Evolutionary conservation across 257 asterid genomes (phyloP).

Genomic region (Przewalskia tangutica): DNA sequence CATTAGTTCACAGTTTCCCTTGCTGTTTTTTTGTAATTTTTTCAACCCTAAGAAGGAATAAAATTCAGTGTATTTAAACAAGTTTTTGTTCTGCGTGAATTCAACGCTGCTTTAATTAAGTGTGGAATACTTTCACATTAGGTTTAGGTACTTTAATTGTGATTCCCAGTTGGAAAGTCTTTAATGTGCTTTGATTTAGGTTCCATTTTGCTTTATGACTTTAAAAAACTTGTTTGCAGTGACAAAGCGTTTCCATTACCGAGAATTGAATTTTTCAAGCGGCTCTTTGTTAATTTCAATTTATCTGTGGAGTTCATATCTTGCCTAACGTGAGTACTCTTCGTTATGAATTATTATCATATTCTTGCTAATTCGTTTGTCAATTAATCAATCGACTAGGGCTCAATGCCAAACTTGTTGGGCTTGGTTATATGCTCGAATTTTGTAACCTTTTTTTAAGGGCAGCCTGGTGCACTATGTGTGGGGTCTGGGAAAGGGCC

Average conservation of each 20-base stretch:
- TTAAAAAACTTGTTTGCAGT: background rate
- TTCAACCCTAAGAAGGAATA: conserved; percentile 4
- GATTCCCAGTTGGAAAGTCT: no score
- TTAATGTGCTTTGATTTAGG: no score
- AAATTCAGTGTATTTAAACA: background rate
- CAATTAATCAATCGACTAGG: background rate
- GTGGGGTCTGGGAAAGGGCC: no score
- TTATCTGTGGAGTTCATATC: background rate
- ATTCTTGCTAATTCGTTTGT: background rate
- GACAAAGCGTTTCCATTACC: background rate
- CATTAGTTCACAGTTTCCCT: background rate
- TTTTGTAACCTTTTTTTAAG: no score
- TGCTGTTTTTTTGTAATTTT: background rate
- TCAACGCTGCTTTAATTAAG: background rate
- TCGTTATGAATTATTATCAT: background rate
- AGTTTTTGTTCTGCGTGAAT: background rate
- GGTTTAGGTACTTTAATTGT: background rate
- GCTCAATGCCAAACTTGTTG: background rate
- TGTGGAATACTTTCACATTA: background rate
- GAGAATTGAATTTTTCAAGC: background rate
- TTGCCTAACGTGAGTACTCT: background rate
- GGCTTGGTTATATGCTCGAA: no score
- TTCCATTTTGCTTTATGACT: background rate
- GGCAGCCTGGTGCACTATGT: no score
- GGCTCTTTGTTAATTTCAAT: background rate